These are phyloP conservation scores for Tieghemiomyces parasiticus DNA, from an alignment of 192 early-diverging fungal species.

Conservation along the genomic window DNA sequence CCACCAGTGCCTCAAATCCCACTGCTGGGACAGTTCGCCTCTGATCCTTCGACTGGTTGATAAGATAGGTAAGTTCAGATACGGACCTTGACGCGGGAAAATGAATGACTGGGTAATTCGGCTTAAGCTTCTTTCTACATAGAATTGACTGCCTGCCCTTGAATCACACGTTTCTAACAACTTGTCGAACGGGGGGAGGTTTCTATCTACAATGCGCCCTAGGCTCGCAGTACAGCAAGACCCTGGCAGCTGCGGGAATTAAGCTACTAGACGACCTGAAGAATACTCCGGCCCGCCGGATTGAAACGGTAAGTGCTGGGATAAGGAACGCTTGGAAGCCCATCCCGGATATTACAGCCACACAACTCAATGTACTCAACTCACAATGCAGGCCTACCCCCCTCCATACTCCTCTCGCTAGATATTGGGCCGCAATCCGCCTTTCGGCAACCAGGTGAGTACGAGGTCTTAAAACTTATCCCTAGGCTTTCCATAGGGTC, in stretches of 20 bases:
- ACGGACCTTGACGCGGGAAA: neutral
- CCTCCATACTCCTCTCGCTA: neutral
- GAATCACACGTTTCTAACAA: too few species aligned
- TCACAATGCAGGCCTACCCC: neutral
- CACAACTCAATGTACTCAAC: neutral
- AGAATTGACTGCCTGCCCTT: too few species aligned
- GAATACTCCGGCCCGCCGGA: neutral
- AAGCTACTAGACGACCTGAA: constrained; percentile 4
- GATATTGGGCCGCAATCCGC: constrained; percentile 5
- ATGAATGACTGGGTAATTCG: too few species aligned
- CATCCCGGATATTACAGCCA: neutral
- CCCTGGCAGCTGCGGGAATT: neutral
- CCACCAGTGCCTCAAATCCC: neutral
- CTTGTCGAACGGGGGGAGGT: too few species aligned
- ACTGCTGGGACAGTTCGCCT: constrained; percentile 5
- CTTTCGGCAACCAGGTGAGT: constrained; percentile 9
- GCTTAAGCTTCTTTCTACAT: too few species aligned
- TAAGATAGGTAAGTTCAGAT: constrained; percentile 1
- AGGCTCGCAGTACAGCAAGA: constrained; percentile 4
- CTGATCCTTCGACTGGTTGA: neutral
- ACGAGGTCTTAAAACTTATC: neutral
- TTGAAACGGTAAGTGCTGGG: neutral
- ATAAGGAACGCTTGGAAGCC: neutral
- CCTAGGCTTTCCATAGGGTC: neutral
- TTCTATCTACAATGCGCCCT: neutral